Evolutionary conservation across 1,284 basidiomycete genomes (phyloP), one percentile per base, ranked within the genome.

Genomic region (Fomitopsis schrenkii): DNA sequence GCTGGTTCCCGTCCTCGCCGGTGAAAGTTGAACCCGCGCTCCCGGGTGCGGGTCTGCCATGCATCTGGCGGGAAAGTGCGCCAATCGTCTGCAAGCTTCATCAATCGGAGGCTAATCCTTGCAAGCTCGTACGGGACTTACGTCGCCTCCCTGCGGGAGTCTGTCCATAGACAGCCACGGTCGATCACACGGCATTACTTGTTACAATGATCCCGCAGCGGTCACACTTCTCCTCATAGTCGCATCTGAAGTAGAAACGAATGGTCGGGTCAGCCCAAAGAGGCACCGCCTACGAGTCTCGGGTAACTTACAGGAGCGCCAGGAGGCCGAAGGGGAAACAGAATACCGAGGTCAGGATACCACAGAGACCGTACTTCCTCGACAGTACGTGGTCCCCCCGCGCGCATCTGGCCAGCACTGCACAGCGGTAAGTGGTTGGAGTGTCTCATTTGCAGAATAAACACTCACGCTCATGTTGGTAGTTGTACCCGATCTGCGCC

Each of bases 361-460:
- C 69, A 12, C 63, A 38, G 28, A 60, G 55, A 1, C 67, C 67
- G 60, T 69, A 63, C 48, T 67, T 68, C 40, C 8, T 66, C 52
- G 52, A 48, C 3, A 64, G 42, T 38, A 68, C 66, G 62, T 71
- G 70, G 36, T 71, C 64, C 10, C 70, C 70, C 33, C 67, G 53
- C 41, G 70, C 70, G 60, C 70, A 71, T 40, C 63, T 57, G 8
- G 68, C 70, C 44, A 63, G 63, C 55, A 71, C 70, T 71, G 28
- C 19, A n/a, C 22, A 38, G 7, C 30, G 15, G 17, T 38, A 28
- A 53, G 15, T 28, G 8, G 50, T 6, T 10, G n/a, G 3, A n/a
- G 15, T 10, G 10, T 5, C 44, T 12, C 26, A 17, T 2, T 30
- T 3, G 6, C 3, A 50, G 17, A 15, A 9, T 8, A n/a, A 6